phyloP scores from a whole-genome alignment of 768 basidiomycete genomes.

The Xerocomellus amylosporus region DNA sequence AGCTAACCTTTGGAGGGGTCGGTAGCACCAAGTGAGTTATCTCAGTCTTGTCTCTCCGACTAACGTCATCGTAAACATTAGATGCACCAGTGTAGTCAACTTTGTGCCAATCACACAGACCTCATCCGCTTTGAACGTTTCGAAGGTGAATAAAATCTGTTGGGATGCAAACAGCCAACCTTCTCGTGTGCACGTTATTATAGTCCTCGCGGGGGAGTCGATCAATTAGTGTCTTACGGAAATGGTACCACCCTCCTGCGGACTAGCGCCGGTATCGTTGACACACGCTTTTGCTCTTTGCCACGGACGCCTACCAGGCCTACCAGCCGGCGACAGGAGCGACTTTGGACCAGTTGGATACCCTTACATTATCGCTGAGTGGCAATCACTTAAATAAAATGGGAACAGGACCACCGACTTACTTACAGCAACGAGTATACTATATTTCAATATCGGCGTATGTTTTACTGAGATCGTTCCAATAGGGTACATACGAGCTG shows the following conservation, averaged over 20 bases:
- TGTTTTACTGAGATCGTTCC: constrained; percentile 3
- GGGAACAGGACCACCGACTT: constrained; percentile 49
- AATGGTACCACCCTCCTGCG: constrained; percentile 31
- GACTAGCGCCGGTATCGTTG: constrained; percentile 46
- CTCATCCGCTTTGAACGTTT: constrained; percentile 49
- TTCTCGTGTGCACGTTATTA: not conserved
- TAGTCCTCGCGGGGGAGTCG: constrained; percentile 52
- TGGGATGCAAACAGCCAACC: not conserved
- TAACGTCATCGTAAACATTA: constrained; percentile 5
- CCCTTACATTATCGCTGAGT: not conserved
- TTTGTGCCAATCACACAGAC: constrained; percentile 43
- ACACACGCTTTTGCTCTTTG: constrained; percentile 54
- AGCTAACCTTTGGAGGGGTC: constrained; percentile 54
- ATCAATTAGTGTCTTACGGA: constrained; percentile 39
- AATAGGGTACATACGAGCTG: constrained; percentile 50
- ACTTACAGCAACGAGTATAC: too few species aligned
- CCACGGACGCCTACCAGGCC: constrained; percentile 55
- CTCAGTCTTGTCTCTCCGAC: not conserved
- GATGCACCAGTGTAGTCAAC: constrained; percentile 34
- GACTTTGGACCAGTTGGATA: constrained; percentile 44
- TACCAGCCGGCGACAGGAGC: constrained; percentile 57
- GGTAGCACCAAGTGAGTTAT: constrained; percentile 42
- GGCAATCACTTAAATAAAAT: not conserved
- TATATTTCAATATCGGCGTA: constrained; percentile 51
- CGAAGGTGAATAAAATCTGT: constrained; percentile 17